These are phyloP conservation scores for Xylariaceae sp. DNA, from an alignment of 2,329 filamentous ascomycete genomes.

Conservation along the genomic window DNA sequence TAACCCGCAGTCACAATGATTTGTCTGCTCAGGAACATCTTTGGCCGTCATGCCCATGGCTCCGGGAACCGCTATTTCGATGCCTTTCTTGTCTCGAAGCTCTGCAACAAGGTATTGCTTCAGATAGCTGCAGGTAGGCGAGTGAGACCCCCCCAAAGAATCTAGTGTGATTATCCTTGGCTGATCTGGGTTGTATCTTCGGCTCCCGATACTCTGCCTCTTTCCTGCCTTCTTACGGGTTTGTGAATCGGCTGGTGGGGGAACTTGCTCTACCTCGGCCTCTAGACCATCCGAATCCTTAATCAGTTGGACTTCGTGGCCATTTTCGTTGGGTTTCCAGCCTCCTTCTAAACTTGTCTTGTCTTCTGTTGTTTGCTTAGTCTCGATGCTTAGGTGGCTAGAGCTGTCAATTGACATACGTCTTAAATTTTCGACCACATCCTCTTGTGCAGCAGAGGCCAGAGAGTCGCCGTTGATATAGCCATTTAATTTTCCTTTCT, in stretches of 20 bases:
- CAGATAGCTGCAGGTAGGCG: slow-evolving; percentile 68
- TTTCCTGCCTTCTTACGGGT: slow-evolving; percentile 41
- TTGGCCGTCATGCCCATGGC: slow-evolving; percentile 69
- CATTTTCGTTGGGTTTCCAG: slow-evolving; percentile 1
- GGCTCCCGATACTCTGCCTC: slow-evolving; percentile 40
- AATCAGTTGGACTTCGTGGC: slow-evolving; percentile 22
- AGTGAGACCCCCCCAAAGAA: slow-evolving; percentile 73
- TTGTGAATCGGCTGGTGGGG: slow-evolving; percentile 21
- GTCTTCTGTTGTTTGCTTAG: slow-evolving; percentile 30
- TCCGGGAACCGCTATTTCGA: slow-evolving; percentile 35
- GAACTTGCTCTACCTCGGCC: slow-evolving; percentile 23
- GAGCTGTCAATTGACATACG: slow-evolving; percentile 39
- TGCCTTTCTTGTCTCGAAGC: slow-evolving; percentile 64
- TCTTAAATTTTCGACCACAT: slow-evolving; percentile 32
- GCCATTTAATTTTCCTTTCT: background rate
- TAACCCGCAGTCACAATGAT: slow-evolving; percentile 88
- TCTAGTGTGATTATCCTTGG: slow-evolving; percentile 86
- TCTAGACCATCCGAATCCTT: slow-evolving; percentile 20
- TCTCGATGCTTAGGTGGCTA: slow-evolving; percentile 16
- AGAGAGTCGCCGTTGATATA: background rate
- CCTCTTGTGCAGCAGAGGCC: slow-evolving; percentile 13
- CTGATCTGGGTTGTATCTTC: slow-evolving; percentile 56
- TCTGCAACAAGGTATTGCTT: slow-evolving; percentile 81
- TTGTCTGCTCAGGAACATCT: slow-evolving; percentile 78
- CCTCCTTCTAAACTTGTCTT: slow-evolving; percentile 14